phyloP scores from a whole-genome alignment of 495 filamentous ascomycete genomes.

The Lophium mytilinum region DNA sequence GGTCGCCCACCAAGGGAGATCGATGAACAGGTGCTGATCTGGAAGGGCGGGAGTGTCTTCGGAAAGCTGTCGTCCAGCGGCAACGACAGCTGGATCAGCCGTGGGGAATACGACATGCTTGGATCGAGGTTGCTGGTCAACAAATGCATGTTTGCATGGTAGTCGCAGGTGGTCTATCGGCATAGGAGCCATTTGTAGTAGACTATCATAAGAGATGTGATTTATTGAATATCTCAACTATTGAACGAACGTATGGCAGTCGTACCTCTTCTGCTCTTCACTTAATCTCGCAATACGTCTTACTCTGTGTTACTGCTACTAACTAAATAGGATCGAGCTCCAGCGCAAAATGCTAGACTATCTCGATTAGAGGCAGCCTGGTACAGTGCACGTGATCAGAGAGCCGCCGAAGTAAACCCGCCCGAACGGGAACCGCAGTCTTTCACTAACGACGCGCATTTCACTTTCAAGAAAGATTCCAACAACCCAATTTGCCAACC shows the following conservation, averaged over 20 bases:
- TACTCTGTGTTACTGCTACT: too few relatives aligned
- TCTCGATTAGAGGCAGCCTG: too few relatives aligned
- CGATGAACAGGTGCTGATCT: constrained; percentile 88
- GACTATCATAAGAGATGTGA: background rate
- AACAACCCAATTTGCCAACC: background rate
- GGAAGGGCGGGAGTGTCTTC: constrained; percentile 97
- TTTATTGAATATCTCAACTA: background rate
- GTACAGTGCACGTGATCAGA: too few relatives aligned
- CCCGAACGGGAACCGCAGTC: too few relatives aligned
- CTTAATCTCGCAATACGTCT: too few relatives aligned
- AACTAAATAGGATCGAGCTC: too few relatives aligned
- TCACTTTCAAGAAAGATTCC: too few relatives aligned
- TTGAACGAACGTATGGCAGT: background rate
- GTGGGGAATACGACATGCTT: constrained; percentile 79
- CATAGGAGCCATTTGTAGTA: background rate
- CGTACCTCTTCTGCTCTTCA: too few relatives aligned
- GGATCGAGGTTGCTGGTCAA: constrained; percentile 72
- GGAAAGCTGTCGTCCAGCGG: constrained; percentile 68
- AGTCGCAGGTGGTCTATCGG: background rate
- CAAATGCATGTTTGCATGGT: constrained; percentile 62
- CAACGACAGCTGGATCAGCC: constrained; percentile 91
- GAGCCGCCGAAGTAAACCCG: too few relatives aligned
- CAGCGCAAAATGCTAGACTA: too few relatives aligned
- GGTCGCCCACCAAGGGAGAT: constrained; percentile 82
- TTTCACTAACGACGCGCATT: too few relatives aligned